Conservation (phyloP, 768 basidiomycete species). For the Suillus lakei region DNA sequence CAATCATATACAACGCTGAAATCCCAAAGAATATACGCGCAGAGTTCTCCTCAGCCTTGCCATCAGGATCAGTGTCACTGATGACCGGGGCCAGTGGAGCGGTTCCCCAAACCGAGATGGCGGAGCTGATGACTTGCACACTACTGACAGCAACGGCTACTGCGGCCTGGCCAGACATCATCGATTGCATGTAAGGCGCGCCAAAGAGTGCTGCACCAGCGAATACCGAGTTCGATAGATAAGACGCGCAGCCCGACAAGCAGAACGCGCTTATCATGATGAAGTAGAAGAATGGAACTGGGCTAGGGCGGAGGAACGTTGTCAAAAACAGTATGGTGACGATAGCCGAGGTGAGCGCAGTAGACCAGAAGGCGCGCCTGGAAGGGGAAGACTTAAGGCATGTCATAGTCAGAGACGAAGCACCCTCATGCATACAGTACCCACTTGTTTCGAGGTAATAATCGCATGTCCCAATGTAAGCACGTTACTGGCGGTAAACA, state of each 20-base stretch:
- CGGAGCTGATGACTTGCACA: constrained; percentile 73
- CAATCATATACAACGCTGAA: constrained; percentile 66
- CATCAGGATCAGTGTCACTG: constrained; percentile 28
- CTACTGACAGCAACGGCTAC: constrained; percentile 81
- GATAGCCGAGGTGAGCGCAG: constrained; percentile 55
- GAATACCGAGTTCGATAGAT: constrained; percentile 76
- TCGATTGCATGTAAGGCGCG: constrained; percentile 66
- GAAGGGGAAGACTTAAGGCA: constrained; percentile 60
- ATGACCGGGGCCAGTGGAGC: constrained; percentile 32
- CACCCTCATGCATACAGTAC: constrained; percentile 24
- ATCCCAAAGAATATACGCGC: constrained; percentile 77
- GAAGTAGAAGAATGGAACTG: constrained; percentile 67
- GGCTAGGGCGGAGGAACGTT: constrained; percentile 58
- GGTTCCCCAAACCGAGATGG: constrained; percentile 56
- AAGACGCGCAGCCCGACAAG: constrained; percentile 69
- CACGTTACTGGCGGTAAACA: constrained; percentile 70
- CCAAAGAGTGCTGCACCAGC: constrained; percentile 87
- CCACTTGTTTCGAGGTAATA: constrained; percentile 65
- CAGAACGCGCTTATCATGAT: constrained; percentile 61
- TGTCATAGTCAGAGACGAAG: constrained; percentile 1
- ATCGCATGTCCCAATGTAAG: constrained; percentile 78
- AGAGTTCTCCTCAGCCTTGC: constrained; percentile 64
- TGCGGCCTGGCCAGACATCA: constrained; percentile 86
- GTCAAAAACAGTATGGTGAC: constrained; percentile 66
- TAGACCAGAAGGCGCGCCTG: constrained; percentile 55